Percentiles rank a stretch among this genome's conserved stretches.
phyloP scores from a whole-genome alignment of 2,329 filamentous ascomycete species.

The Acephala macrosclerotiorum region DNA sequence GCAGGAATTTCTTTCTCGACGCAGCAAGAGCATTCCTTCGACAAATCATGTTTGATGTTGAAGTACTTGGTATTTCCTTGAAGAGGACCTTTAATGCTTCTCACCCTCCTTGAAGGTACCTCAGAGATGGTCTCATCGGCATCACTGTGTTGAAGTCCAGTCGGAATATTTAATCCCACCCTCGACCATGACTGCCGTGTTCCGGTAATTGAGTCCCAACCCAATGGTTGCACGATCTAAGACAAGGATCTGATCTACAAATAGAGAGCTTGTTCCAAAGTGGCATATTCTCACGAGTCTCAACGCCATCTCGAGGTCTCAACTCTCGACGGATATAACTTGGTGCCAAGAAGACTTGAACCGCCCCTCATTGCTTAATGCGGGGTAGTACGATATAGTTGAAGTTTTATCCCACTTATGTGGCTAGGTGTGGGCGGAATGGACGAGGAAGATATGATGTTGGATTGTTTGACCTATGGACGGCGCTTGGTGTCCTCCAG shows the following conservation, averaged over 20 bases:
- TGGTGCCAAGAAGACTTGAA: not conserved
- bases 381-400: not conserved
- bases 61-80: not conserved
- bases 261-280: not conserved
- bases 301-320: not conserved
- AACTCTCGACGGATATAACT: not conserved
- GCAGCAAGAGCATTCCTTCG: not conserved
- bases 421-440: too few relatives aligned
- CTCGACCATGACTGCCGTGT: not conserved
- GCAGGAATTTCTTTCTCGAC: conserved; percentile 8
- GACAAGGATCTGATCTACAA: conserved; percentile 7
- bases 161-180: not conserved
- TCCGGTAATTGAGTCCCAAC: not conserved
- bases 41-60: not conserved
- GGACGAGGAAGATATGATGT: too few relatives aligned
- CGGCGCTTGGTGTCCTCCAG: too few relatives aligned
- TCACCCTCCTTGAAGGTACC: not conserved
- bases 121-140: not conserved
- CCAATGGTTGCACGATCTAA: not conserved
- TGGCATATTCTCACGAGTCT: not conserved
- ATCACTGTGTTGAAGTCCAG: not conserved
- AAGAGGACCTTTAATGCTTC: not conserved
- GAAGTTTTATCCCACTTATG: not conserved
- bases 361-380: not conserved
- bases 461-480: too few relatives aligned